Evolutionary conservation across 371 early-diverging fungal genomes (phyloP).

Genomic region (Rhizopus microsporus): DNA sequence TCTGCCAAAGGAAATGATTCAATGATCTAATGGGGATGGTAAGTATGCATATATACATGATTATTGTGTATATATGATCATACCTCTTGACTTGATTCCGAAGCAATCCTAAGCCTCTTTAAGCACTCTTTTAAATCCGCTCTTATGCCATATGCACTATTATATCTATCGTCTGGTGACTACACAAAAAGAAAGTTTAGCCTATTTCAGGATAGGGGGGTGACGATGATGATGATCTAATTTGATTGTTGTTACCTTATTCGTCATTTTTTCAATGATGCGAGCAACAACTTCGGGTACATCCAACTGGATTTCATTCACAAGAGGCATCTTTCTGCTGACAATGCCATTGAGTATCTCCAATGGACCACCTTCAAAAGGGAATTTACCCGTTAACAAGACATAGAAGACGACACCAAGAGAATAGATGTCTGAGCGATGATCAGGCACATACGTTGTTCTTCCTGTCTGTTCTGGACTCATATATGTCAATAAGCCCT

Average conservation of each 20-base stretch:
- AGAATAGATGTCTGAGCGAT: constrained; percentile 59
- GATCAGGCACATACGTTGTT: constrained; percentile 58
- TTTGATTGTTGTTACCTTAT: constrained; percentile 35
- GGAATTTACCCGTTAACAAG: constrained; percentile 51
- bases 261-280: constrained; percentile 60
- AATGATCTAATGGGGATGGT: constrained; percentile 21
- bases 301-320: constrained; percentile 50
- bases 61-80: neutral
- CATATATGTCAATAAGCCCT: constrained; percentile 37
- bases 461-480: constrained; percentile 61
- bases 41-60: neutral
- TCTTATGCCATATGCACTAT: constrained; percentile 55
- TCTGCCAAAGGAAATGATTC: constrained; percentile 41
- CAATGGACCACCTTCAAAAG: constrained; percentile 55
- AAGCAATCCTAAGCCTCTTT: constrained; percentile 26
- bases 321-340: constrained; percentile 45
- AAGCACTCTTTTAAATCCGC: constrained; percentile 57
- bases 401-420: constrained; percentile 56
- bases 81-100: constrained; percentile 36
- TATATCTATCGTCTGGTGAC: constrained; percentile 61
- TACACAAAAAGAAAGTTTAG: constrained; percentile 13
- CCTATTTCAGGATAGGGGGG: neutral
- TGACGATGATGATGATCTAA: too few relatives aligned
- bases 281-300: constrained; percentile 48
- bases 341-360: constrained; percentile 57